Evolutionary conservation across 805 yeast genomes (phyloP).

Genomic region (Komagataella pseudopastoris): DNA sequence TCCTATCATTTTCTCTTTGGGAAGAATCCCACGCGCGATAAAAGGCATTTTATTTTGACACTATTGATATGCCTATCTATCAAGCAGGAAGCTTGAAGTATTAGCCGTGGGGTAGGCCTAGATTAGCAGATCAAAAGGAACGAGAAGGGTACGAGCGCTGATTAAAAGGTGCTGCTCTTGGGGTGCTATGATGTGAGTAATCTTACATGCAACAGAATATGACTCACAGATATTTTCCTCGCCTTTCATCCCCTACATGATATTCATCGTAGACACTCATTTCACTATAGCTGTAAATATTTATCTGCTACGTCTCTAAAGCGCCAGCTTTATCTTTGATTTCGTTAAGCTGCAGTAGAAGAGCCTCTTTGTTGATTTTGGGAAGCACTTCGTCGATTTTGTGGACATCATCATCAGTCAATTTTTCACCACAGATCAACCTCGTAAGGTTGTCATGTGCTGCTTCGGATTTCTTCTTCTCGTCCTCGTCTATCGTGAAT

Average conservation of each 20-base stretch:
- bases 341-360: conserved; percentile 13
- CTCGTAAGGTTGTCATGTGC: not conserved
- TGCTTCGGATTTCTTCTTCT: not conserved
- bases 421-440: conserved; percentile 1
- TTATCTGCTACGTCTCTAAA: not conserved
- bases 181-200: too few relatives aligned
- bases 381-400: conserved; percentile 10
- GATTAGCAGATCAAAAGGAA: too few relatives aligned
- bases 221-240: too few relatives aligned
- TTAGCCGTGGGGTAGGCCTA: too few relatives aligned
- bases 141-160: too few relatives aligned
- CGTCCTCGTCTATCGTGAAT: not conserved
- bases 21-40: not conserved
- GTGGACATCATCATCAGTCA: conserved; percentile 5
- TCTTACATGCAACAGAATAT: too few relatives aligned
- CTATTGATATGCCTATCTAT: too few relatives aligned
- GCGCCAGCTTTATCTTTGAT: conserved; percentile 8
- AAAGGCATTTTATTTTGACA: too few relatives aligned
- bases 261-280: not conserved
- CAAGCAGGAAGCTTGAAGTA: too few relatives aligned
- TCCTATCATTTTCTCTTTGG: not conserved
- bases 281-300: not conserved
- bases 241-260: not conserved
- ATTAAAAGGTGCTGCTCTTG: too few relatives aligned
- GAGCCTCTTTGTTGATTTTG: conserved; percentile 8